Conservation (phyloP, 2,329 filamentous ascomycete genomes). For the Emmonsiellopsis sp. region DNA sequence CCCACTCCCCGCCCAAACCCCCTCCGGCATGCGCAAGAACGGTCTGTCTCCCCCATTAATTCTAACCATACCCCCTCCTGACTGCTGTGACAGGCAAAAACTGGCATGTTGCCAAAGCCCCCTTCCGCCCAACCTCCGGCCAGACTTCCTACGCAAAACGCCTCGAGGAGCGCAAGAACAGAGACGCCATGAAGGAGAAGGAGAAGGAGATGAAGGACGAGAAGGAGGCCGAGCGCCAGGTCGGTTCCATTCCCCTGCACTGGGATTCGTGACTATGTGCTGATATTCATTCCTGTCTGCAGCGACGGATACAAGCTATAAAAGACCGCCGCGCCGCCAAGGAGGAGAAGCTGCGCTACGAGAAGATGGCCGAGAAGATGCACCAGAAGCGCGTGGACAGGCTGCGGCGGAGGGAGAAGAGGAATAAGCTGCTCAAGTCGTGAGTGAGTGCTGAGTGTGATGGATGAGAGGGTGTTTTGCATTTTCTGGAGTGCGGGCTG, state of each 20-base stretch:
- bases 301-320: conserved; percentile 70
- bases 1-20: background rate
- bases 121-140: conserved; percentile 75
- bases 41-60: background rate
- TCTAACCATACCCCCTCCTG: background rate
- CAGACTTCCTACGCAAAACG: conserved; percentile 73
- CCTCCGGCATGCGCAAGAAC: conserved; percentile 2
- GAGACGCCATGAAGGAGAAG: conserved; percentile 75
- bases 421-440: conserved; percentile 49
- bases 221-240: conserved; percentile 81
- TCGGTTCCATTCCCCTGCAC: conserved; percentile 30
- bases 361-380: conserved; percentile 96
- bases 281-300: conserved; percentile 6
- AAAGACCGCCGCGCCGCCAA: conserved; percentile 80
- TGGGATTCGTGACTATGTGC: background rate
- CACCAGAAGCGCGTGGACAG: conserved; percentile 90
- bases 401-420: conserved; percentile 90
- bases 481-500: background rate
- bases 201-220: conserved; percentile 95
- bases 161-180: conserved; percentile 57
- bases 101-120: conserved; percentile 76
- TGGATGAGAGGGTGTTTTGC: background rate
- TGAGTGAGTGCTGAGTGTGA: conserved; percentile 16
- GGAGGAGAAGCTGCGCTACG: conserved; percentile 86
- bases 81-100: conserved; percentile 64